phyloP scores from a whole-genome alignment of 306 rosid species.

The Rosa multiflora region DNA sequence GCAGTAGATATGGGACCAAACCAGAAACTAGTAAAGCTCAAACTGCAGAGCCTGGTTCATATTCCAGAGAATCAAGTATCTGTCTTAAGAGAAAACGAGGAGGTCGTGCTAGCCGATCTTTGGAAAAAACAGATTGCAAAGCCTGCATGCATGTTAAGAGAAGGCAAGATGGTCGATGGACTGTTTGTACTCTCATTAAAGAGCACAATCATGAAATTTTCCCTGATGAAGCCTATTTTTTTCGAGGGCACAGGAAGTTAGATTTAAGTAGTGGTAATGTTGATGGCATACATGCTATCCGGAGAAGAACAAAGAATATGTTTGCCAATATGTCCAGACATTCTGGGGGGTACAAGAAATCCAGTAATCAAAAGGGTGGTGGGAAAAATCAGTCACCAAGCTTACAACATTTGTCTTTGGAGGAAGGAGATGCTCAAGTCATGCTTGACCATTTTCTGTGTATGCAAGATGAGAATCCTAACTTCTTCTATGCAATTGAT shows the following conservation, averaged over 20 bases:
- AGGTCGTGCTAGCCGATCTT: slow-evolving; percentile 37
- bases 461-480: slow-evolving; percentile 52
- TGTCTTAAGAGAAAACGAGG: slow-evolving; percentile 43
- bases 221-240: slow-evolving; percentile 39
- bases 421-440: slow-evolving; percentile 41
- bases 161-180: slow-evolving; percentile 43
- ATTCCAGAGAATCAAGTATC: slow-evolving; percentile 19
- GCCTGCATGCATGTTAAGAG: slow-evolving; percentile 53
- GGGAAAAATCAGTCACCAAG: slow-evolving; percentile 18
- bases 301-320: slow-evolving; percentile 39
- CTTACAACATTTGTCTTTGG: slow-evolving; percentile 29
- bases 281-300: slow-evolving; percentile 30
- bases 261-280: slow-evolving; percentile 21
- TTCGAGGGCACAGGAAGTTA: slow-evolving; percentile 37
- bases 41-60: slow-evolving; percentile 22
- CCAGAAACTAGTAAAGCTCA: slow-evolving; percentile 27
- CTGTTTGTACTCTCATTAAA: slow-evolving; percentile 30
- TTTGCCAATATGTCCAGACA: slow-evolving; percentile 27
- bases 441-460: slow-evolving; percentile 38
- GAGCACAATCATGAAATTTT: slow-evolving; percentile 54
- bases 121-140: slow-evolving; percentile 47
- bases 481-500: slow-evolving; percentile 50
- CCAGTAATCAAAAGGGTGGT: slow-evolving; percentile 24
- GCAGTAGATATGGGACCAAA: slow-evolving; percentile 47
- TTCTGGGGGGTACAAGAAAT: slow-evolving; percentile 26